phyloP scores from a whole-genome alignment of 768 basidiomycete species.

The Kondoa malvinella region DNA sequence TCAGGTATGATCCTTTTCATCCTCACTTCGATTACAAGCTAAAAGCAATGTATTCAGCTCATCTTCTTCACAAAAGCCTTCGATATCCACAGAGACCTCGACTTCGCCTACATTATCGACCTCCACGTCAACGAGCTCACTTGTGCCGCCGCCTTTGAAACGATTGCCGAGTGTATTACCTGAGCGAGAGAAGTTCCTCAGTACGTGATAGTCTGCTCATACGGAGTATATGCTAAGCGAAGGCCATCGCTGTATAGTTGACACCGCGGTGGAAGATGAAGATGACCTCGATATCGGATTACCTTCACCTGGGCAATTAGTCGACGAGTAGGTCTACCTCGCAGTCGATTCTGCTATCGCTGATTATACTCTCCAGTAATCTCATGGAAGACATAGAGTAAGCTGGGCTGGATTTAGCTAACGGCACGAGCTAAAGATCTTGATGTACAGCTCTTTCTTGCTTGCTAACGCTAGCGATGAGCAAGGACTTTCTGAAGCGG shows the following conservation, averaged over 20 bases:
- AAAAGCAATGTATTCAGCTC: not conserved
- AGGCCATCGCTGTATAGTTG: slow-evolving; percentile 53
- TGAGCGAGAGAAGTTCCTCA: slow-evolving; percentile 24
- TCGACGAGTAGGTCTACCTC: not conserved
- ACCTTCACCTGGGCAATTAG: not conserved
- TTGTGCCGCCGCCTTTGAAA: slow-evolving; percentile 22
- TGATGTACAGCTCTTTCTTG: not conserved
- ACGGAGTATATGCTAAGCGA: slow-evolving; percentile 54
- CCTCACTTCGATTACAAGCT: too few relatives aligned
- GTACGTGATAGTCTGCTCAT: slow-evolving; percentile 31
- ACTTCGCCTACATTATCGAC: slow-evolving; percentile 10
- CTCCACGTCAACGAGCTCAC: slow-evolving; percentile 16
- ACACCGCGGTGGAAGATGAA: slow-evolving; percentile 73
- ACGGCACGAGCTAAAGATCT: not conserved
- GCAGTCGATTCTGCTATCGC: not conserved
- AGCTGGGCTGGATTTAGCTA: too few relatives aligned
- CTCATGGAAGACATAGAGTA: slow-evolving; percentile 4
- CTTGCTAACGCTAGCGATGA: not conserved
- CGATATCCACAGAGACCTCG: slow-evolving; percentile 18
- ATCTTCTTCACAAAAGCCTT: slow-evolving; percentile 16
- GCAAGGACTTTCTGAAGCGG: not conserved
- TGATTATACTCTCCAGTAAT: not conserved
- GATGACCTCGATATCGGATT: slow-evolving; percentile 12
- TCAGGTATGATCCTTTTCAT: not conserved
- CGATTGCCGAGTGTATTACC: slow-evolving; percentile 31